phyloP scores from a whole-genome alignment of 768 basidiomycete species.

The Tylopilus subfusipes region DNA sequence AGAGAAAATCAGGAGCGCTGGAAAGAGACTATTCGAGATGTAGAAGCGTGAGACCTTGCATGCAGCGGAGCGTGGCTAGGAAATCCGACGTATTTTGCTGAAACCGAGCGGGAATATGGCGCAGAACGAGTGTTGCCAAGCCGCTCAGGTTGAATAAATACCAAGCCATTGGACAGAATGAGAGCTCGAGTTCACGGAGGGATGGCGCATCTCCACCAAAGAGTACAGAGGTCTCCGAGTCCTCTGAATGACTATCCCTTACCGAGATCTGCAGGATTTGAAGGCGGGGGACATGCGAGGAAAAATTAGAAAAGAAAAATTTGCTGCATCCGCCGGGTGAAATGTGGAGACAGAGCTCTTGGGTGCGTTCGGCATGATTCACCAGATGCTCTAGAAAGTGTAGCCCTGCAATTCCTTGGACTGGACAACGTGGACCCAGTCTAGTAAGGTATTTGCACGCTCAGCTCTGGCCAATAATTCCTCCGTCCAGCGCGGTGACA shows the following conservation, averaged over 20 bases:
- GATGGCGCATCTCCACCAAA: not conserved
- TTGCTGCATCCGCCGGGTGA: too few relatives aligned
- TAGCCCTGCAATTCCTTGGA: not conserved
- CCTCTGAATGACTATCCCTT: too few relatives aligned
- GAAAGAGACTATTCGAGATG: conserved; percentile 33
- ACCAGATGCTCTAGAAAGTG: not conserved
- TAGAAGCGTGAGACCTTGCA: conserved; percentile 33
- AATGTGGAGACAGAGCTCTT: not conserved
- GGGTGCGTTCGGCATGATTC: not conserved
- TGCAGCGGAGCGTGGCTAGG: conserved; percentile 29
- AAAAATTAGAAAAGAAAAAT: not conserved
- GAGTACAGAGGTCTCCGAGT: not conserved
- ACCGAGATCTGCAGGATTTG: not conserved
- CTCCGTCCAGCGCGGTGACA: not conserved
- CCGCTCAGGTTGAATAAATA: conserved; percentile 3
- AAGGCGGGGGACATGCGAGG: not conserved
- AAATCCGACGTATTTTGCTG: conserved; percentile 32
- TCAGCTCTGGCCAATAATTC: not conserved
- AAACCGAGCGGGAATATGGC: conserved; percentile 15
- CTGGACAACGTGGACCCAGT: too few relatives aligned
- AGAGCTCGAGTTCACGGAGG: not conserved
- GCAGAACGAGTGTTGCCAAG: conserved; percentile 36
- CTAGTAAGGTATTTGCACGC: too few relatives aligned
- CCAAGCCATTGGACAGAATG: not conserved
- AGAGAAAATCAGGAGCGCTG: not conserved